Evolutionary conservation across 768 basidiomycete species (phyloP), one percentile per base, ranked within the genome.

Genomic region (Kwoniella europaea): DNA sequence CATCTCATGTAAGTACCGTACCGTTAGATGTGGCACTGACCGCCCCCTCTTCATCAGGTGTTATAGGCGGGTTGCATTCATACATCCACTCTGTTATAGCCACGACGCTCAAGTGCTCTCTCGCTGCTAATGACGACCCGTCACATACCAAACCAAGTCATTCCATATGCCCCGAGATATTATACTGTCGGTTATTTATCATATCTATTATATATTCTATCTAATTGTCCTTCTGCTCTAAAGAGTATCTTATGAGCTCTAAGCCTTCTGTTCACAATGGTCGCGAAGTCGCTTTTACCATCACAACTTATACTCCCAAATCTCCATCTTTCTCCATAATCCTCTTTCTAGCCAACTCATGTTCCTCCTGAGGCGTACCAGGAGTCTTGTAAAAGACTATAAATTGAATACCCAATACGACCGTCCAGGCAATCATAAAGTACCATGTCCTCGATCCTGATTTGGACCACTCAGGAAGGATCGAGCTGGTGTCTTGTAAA

Each of bases 371-470:
- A 16, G 71, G 70, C 5, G 76, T 73, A 1, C 68, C 76, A 16
- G 76, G 76, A 24, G 42, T 55, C 65, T 74, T 75, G 64, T 75
- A 77, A 41, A 79, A 72, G 10, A 79, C 56, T 22, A 74, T 54
- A 59, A 69, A 79, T 44, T 73, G 71, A 10, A 75, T n/a, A 6
- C 57, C 65, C n/a, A 77, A 41, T 7, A 70, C 62, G 9, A 60
- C 74, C 3, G 50, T 50, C 74, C 76, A 79, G 50, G 65, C 78
- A 44, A 79, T 20, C 58, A 70, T 46, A 63, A 79, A 82, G 58
- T 72, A 78, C 63, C 70, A 79, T 1, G 71, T 74, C 60, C 76
- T 67, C 13, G 60, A 73, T 10, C 70, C 66, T 9, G 70, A 67
- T 18, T 65, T 52, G 46, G 71, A 60, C 81, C 81, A 82, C 22